phyloP scores from a whole-genome alignment of 2,329 filamentous ascomycete genomes.

The Aspergillus ibericus region DNA sequence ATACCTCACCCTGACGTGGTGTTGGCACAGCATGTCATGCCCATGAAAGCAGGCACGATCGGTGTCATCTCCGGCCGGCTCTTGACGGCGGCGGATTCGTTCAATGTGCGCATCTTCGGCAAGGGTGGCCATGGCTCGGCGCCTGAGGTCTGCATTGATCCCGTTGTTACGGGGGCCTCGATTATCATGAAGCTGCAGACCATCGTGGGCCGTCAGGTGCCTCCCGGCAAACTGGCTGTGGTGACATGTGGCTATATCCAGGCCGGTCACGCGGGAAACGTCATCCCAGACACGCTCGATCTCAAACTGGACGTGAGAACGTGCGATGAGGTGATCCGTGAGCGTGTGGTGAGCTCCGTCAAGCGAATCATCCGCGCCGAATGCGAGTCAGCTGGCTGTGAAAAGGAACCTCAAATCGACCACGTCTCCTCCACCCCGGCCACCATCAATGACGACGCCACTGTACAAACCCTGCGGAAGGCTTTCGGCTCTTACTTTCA shows the following conservation, averaged over 20 bases:
- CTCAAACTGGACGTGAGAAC: conserved; percentile 46
- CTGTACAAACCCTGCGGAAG: conserved; percentile 45
- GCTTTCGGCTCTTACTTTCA: conserved; percentile 51
- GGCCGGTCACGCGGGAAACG: conserved; percentile 46
- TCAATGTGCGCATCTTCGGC: conserved; percentile 43
- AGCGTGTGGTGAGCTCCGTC: conserved; percentile 39
- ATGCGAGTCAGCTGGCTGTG: conserved; percentile 50
- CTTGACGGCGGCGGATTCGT: conserved; percentile 37
- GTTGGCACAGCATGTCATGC: conserved; percentile 57
- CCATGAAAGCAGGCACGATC: conserved; percentile 37
- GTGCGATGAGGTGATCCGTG: conserved; percentile 31
- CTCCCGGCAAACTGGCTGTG: conserved; percentile 44
- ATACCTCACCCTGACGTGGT: conserved; percentile 58
- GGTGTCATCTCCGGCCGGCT: conserved; percentile 34
- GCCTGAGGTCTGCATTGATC: conserved; percentile 50
- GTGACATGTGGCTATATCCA: conserved; percentile 49
- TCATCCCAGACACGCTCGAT: conserved; percentile 46
- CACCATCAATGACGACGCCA: conserved; percentile 52
- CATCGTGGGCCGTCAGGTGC: conserved; percentile 42
- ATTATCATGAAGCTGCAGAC: conserved; percentile 44
- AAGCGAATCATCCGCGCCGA: conserved; percentile 54
- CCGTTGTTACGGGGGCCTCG: conserved; percentile 46
- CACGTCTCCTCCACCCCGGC: conserved; percentile 48
- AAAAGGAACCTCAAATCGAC: conserved; percentile 46
- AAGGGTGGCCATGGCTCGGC: conserved; percentile 46